Evolutionary conservation across 75 land plant species (phyloP), one percentile per base, ranked within the genome.

Genomic region (Pinus taeda): DNA sequence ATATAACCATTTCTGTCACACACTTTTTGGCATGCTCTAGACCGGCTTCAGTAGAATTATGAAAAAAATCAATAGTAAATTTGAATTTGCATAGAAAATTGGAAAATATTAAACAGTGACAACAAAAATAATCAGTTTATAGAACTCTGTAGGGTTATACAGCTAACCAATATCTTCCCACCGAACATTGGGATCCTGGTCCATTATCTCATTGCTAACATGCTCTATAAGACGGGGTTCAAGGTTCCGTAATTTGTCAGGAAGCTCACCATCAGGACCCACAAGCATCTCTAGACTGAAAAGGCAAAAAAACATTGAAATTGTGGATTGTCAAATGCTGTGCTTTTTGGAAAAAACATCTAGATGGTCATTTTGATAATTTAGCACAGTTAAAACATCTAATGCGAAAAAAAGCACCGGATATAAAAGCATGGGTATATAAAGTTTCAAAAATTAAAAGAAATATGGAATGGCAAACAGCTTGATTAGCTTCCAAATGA

Each of bases 1-100:
- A 97, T 81, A 97, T 94, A 6, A 97, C 99, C 99, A 97, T 97
- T 78, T 97, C 99, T 22, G 90, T 95, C 62, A 97, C 99, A 80
- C 98, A 94, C 73, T 97, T 95, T 81, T 97, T 97, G 21, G 99
- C 99, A 93, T 97, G 99, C 84, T 95, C 99, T 76, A 97, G 78
- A 49, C 99, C 99, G 91, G 98, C 99, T 97, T 72, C 76, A 87
- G 11, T 21, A 80, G 29, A 61, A 62, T 3, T 62, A 33, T 17
- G 33, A 37, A 20, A 60, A 15, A 71, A 56, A 42, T 73, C 58
- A 26, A 79, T 9, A 74, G 12, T 53, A 56, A 59, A 24, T 14
- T 67, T 36, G 8, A 26, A 67, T 26, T 17, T 11, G 36, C 26
- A 37, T 21, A 42, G 20, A 77, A 30, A 57, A 13, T 13, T 59